A percentile compares a stretch with the other conserved stretches of the same genome.
These are phyloP conservation scores for Clohesyomyces aquaticus DNA, from an alignment of 495 filamentous ascomycete species.

Conservation along the genomic window DNA sequence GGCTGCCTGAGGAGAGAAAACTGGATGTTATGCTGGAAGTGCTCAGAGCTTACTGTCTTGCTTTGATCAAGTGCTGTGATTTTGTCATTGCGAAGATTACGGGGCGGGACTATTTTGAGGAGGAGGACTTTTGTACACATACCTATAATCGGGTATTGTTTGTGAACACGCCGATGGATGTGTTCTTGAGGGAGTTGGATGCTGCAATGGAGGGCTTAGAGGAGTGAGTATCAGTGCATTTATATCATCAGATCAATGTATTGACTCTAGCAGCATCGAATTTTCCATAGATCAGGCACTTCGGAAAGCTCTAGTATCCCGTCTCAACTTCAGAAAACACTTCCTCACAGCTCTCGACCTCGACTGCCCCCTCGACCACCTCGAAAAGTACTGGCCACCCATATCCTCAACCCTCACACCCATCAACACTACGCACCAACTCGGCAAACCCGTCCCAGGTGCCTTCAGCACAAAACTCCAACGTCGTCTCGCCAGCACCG, in stretches of 20 bases:
- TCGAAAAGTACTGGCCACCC: conserved; percentile 26
- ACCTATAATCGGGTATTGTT: conserved; percentile 81
- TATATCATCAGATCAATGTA: neutral
- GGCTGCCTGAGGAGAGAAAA: conserved; percentile 3
- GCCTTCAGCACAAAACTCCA: conserved; percentile 92
- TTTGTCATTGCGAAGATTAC: conserved; percentile 75
- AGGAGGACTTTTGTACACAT: conserved; percentile 94
- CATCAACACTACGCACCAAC: conserved; percentile 58
- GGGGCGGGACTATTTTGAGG: conserved; percentile 87
- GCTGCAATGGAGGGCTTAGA: conserved; percentile 25
- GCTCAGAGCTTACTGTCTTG: conserved; percentile 84
- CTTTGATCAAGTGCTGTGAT: conserved; percentile 78
- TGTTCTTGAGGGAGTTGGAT: conserved; percentile 34
- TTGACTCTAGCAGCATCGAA: conserved; percentile 9
- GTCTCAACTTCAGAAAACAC: conserved; percentile 32
- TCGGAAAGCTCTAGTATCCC: conserved; percentile 20
- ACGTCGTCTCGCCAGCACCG: conserved; percentile 83
- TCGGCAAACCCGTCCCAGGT: conserved; percentile 70
- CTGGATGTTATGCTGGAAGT: conserved; percentile 57
- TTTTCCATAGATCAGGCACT: conserved; percentile 15
- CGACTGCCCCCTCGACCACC: conserved; percentile 16
- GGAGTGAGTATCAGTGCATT: conserved; percentile 24
- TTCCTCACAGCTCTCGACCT: conserved; percentile 37
- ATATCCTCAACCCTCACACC: conserved; percentile 16
- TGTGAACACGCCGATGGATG: conserved; percentile 43